Percentiles rank a stretch among this genome's conserved stretches.
Conservation (phyloP, 1,139 yeast species). For the Debaryomyces nepalensis region DNA sequence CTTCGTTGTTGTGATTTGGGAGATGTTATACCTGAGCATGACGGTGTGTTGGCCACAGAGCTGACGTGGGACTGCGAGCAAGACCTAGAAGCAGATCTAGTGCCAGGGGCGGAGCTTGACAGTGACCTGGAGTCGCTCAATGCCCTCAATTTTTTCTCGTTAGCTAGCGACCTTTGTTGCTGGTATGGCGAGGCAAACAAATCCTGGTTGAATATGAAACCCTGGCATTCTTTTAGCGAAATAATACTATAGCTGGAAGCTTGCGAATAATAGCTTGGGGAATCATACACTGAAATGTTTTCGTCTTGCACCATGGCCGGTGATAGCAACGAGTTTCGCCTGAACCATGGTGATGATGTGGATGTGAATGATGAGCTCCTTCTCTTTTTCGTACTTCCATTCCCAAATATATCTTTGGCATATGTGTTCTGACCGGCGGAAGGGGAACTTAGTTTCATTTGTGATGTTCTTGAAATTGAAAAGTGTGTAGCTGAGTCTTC, state of each 20-base stretch:
- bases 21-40: background rate
- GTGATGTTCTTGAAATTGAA: background rate
- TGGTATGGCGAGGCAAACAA: constrained; percentile 70
- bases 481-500: background rate
- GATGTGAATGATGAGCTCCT: constrained; percentile 52
- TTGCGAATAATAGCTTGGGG: constrained; percentile 36
- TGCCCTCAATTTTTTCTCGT: constrained; percentile 39
- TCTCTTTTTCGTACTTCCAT: constrained; percentile 20
- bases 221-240: constrained; percentile 68
- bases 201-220: constrained; percentile 76
- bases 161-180: constrained; percentile 54
- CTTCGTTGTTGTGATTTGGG: constrained; percentile 25
- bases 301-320: constrained; percentile 66
- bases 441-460: background rate
- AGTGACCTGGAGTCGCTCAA: constrained; percentile 25
- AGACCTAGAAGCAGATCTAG: constrained; percentile 16
- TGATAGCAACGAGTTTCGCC: constrained; percentile 65
- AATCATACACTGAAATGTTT: constrained; percentile 60
- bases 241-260: constrained; percentile 42
- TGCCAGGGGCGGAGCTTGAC: constrained; percentile 17
- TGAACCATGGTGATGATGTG: constrained; percentile 57
- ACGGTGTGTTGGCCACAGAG: constrained; percentile 5
- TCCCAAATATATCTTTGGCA: background rate
- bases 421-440: background rate
- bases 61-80: constrained; percentile 5